Evolutionary conservation across 768 basidiomycete genomes (phyloP), one percentile per base, ranked within the genome.

Genomic region (Lyophyllum semitale): DNA sequence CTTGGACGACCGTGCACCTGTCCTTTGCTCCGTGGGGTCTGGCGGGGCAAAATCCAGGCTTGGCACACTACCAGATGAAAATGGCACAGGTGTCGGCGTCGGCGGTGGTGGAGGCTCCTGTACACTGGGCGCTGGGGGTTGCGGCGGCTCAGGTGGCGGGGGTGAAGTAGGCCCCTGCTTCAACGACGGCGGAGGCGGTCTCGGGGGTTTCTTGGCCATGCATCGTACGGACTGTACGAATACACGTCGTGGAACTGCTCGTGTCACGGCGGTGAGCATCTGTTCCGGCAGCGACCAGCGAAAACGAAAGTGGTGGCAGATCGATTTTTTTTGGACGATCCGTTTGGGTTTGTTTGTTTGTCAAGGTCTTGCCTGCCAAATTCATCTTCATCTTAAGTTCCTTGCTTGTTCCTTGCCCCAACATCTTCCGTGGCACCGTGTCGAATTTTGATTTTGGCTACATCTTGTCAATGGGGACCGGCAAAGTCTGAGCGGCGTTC

Each of bases 1-100:
- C 62, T 87, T 90, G 15, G 89, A 87, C 2, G 90, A 92, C 67
- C 75, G 79, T 48, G 91, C 91, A 13, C 91, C 91, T 0, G 91
- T 93, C 48, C 85, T 76, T 51, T 71, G 68, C 41, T 71, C 68
- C 44, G 75, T 69, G 15, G 73, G 73, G 45, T 81, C 80, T 15
- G 77, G 73, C 0, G 87, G 85, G 17, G 84, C 78, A 60, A 90
- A 87, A 68, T 91, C 88, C 18, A 90, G 75, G 51, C 79, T 84
- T 4, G 83, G 81, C 5, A 82, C 57, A 53, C 59, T 68, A 8
- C 67, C 61, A 57, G 58, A 48, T 26, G 55, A 48, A 15, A 63
- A 58, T 38, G 69, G 65, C 35, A 65, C 66, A 37, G 59, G 58
- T 41, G 59, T 33, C 27, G 64, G 54, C n/a, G 59, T 33, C 27